Evolutionary conservation across 2,329 filamentous ascomycete species (phyloP).

Genomic region (Fusarium ambrosium): DNA sequence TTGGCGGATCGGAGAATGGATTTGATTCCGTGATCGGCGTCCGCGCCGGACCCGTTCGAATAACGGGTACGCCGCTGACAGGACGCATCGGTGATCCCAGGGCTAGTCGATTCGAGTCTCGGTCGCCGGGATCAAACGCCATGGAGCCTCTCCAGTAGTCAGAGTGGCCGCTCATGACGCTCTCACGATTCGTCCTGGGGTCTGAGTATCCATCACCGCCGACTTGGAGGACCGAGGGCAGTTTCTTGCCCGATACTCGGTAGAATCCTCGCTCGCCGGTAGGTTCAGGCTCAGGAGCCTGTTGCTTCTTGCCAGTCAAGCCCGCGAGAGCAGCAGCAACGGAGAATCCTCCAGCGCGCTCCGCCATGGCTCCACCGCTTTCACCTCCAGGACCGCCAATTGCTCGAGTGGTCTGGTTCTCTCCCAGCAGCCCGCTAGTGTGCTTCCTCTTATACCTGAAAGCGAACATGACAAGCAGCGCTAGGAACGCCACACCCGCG

Average conservation of each 20-base stretch:
- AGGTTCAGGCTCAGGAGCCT: conserved; percentile 48
- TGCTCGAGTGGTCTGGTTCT: conserved; percentile 51
- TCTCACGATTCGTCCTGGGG: conserved; percentile 52
- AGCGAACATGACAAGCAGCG: conserved; percentile 66
- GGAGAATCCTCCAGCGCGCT: conserved; percentile 57
- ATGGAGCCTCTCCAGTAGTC: conserved; percentile 68
- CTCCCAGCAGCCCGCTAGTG: conserved; percentile 59
- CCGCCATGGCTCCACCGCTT: conserved; percentile 57
- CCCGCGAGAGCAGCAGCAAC: conserved; percentile 65
- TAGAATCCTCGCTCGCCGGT: conserved; percentile 71
- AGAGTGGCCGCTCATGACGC: conserved; percentile 63
- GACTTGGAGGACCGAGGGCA: conserved; percentile 72
- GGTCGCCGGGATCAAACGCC: conserved; percentile 55
- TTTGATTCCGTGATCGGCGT: conserved; percentile 70
- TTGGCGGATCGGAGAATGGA: conserved; percentile 59
- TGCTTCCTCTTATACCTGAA: conserved; percentile 69
- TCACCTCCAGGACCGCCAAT: conserved; percentile 39
- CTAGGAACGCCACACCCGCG: conserved; percentile 69
- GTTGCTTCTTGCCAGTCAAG: conserved; percentile 57
- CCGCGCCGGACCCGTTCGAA: conserved; percentile 75
- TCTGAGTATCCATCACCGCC: conserved; percentile 75
- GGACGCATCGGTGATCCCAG: conserved; percentile 71
- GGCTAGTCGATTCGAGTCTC: conserved; percentile 59
- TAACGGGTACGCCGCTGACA: conserved; percentile 71
- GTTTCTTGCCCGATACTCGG: conserved; percentile 74